phyloP scores from a whole-genome alignment of 177 flowering plant genomes.

The Tripterygium wilfordii region DNA sequence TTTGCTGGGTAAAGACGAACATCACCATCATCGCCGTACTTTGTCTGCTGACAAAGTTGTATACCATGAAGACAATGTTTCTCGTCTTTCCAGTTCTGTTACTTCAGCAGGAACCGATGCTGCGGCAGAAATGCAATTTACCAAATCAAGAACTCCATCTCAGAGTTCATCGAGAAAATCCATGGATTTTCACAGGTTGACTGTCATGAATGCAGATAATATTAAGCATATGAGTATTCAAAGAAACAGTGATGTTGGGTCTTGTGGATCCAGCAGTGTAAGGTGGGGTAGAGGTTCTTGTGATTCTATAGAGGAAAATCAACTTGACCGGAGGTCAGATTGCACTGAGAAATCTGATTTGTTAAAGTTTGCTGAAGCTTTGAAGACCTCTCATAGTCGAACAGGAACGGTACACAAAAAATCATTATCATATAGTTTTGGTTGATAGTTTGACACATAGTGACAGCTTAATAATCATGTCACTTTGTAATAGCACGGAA shows the following conservation, averaged over 20 bases:
- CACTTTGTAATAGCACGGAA: too few relatives aligned
- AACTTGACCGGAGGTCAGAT: conserved; percentile 12
- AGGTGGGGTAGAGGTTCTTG: conserved; percentile 12
- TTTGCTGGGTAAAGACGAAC: conserved; percentile 39
- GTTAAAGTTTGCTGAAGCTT: conserved; percentile 58
- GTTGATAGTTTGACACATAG: too few relatives aligned
- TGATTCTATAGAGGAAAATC: conserved; percentile 13
- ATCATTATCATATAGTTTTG: conserved; percentile 5
- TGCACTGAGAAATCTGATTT: conserved; percentile 37
- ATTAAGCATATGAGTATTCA: conserved; percentile 7
- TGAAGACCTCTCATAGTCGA: not conserved
- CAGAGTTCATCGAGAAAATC: conserved; percentile 21
- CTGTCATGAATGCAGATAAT: conserved; percentile 18
- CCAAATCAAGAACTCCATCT: conserved; percentile 9
- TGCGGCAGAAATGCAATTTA: conserved; percentile 12
- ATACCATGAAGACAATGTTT: conserved; percentile 23
- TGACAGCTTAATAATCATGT: too few relatives aligned
- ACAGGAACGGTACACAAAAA: not conserved
- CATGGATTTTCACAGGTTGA: conserved; percentile 31
- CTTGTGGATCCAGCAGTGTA: conserved; percentile 16
- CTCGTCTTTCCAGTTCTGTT: conserved; percentile 19
- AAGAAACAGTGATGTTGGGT: conserved; percentile 32
- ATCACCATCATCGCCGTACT: conserved; percentile 15
- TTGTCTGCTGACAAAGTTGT: conserved; percentile 20
- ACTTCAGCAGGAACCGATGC: conserved; percentile 14